Base-by-base conservation (phyloP, 495 filamentous ascomycete genomes). In the Elasticomyces elasticus region DNA sequence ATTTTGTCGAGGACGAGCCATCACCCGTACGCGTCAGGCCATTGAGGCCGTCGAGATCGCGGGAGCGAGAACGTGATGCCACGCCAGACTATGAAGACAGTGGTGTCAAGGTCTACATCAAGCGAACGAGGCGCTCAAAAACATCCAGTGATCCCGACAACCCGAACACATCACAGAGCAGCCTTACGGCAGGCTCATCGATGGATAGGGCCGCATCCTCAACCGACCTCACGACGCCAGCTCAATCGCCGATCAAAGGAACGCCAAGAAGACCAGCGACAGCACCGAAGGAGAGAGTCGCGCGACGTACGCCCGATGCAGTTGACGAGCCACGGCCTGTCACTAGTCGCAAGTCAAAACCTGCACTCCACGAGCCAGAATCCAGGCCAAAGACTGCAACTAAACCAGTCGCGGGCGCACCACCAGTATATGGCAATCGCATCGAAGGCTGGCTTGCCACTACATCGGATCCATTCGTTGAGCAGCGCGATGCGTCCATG, bases 371-470 rank as follows among this genome's bases (percentile, higher is more conserved):
- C 17, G 44, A 52, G 4, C 13, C 15, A 27, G 28, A 37, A 49
- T 1, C 24, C 22, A 47, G 47, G 26, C 42, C 55, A 10, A 50
- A 50, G 12, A 15, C 50, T 4, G 20, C 24, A 12, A 5, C 7
- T 17, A 52, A 40, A 33, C 48, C 63, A 52, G 19, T 35, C 10
- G 22, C 44, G 22, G 25, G 9, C 26, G 10, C 28, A 4, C 52
- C 61, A 2, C 31, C 30, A 38, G 51, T 59, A 5, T 64, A 55
- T 48, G 64, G 67, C 25, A 70, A 54, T 52, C 60, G 68, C 1
- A 54, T 72, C 2, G 64, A 72, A 51, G 64, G 65, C 22, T 72
- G 69, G 69, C 63, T 72, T 11, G 51, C 53, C 9, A 54, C 33
- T 5, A 60, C 65, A 20, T 63, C 51, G 9, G 54, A 72, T 59